Base-by-base conservation (phyloP, 108 stramenopile species). In the Cyclostephanos invisitatus region DNA sequence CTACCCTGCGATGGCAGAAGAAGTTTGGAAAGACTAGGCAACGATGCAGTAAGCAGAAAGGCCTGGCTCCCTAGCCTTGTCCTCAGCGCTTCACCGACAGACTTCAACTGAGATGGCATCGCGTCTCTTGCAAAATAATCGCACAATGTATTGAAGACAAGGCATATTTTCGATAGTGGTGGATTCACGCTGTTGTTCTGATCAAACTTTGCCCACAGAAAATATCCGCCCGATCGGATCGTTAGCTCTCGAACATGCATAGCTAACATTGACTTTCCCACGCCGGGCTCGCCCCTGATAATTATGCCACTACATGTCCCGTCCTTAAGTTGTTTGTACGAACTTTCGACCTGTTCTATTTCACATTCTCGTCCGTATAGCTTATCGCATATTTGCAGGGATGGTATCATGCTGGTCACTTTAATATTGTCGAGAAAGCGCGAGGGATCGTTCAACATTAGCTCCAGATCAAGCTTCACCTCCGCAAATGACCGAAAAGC, bases 221-320 rank as follows among this genome's bases (percentile, higher is more conserved):
- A 56, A 14, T 67, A 56, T 11, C 72, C 75, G 28, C 32, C 56
- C 0, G 36, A 14, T 32, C 14, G 29, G 21, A 14, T 53, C 7
- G 66, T 56, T 4, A 36, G 70, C 24, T 77, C 22, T 21, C 32
- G 27, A 25, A 67, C 22, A 22, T 35, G 27, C 53, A 36, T 50
- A 10, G 66, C 75, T 8, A 77, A 66, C 42, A n/a, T 27, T n/a
- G 72, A 66, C 25, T 77, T 77, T 8, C 75, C 75, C 29, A 67
- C 72, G 5, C 75, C 75, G 3, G 72, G 64, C 1, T 37, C 53
- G 9, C 75, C 75, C 10, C 29, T 24, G 10, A 77, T 57, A 0
- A 77, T 9, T 14, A 73, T 65, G 35, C 71, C 72, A 20, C 21
- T 29, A 18, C 64, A 38, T 46, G 37, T 27, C 42, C 18, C 22